A percentile compares a stretch with the other conserved stretches of the same genome.
phyloP scores from a whole-genome alignment of 306 rosid genomes.

The Vigna hirtella region DNA sequence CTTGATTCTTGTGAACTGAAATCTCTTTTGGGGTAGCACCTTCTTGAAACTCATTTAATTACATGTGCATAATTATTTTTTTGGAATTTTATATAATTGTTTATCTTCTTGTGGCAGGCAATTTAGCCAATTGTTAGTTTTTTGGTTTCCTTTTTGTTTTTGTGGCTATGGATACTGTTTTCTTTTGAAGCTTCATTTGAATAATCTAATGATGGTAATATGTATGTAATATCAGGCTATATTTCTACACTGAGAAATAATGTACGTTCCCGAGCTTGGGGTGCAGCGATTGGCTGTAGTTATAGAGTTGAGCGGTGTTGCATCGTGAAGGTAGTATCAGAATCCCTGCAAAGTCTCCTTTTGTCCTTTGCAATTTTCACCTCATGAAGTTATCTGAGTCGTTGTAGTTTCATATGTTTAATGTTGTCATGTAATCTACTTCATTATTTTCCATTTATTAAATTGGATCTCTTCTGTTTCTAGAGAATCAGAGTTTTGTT shows the following conservation, averaged over 20 bases:
- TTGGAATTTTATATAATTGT: background rate
- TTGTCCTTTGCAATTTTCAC: slow-evolving; percentile 11
- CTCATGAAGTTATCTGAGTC: slow-evolving; percentile 15
- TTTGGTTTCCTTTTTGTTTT: slow-evolving; percentile 34
- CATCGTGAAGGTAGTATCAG: slow-evolving; percentile 78
- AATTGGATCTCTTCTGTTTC: slow-evolving; percentile 8
- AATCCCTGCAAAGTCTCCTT: slow-evolving; percentile 33
- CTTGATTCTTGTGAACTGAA: background rate
- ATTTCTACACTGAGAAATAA: slow-evolving; percentile 89
- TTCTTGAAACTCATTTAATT: slow-evolving; percentile 27
- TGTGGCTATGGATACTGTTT: slow-evolving; percentile 9
- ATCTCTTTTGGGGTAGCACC: background rate
- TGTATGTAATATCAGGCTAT: slow-evolving; percentile 67
- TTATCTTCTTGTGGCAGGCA: background rate
- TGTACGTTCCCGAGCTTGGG: slow-evolving; percentile 98
- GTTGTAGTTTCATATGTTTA: slow-evolving; percentile 10
- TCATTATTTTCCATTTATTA: slow-evolving; percentile 6
- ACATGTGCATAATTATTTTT: background rate
- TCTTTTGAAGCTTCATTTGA: slow-evolving; percentile 34
- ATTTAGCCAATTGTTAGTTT: slow-evolving; percentile 14
- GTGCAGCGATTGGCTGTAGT: slow-evolving; percentile 96
- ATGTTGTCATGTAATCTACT: slow-evolving; percentile 28
- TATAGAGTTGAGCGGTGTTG: slow-evolving; percentile 89
- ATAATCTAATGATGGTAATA: slow-evolving; percentile 35
- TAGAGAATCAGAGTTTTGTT: slow-evolving; percentile 19